Percentiles rank a stretch among this genome's conserved stretches.
These are phyloP conservation scores for Epichloe scottii DNA, from an alignment of 2,329 filamentous ascomycete species.

Conservation along the genomic window DNA sequence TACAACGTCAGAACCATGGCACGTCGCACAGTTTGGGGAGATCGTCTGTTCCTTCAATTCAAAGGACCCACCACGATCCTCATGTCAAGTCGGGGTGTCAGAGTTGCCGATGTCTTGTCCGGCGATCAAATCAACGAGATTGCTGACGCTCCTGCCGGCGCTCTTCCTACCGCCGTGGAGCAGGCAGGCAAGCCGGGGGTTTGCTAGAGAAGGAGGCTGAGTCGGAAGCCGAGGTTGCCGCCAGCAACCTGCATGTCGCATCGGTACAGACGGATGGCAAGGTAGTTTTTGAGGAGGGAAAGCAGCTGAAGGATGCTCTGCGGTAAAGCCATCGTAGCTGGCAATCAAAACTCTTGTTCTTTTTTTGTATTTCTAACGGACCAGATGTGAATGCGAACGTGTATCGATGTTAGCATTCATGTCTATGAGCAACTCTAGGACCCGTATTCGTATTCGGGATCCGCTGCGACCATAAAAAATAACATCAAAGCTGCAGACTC, in stretches of 20 bases:
- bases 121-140: slow-evolving; percentile 79
- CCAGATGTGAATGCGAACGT: not conserved
- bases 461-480: no score
- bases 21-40: slow-evolving; percentile 81
- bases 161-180: slow-evolving; percentile 47
- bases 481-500: not conserved
- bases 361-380: not conserved
- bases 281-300: slow-evolving; percentile 51
- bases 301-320: slow-evolving; percentile 44
- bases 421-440: not conserved
- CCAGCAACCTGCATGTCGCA: slow-evolving; percentile 41
- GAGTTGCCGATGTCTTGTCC: slow-evolving; percentile 66
- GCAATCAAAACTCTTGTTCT: no score
- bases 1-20: slow-evolving; percentile 64
- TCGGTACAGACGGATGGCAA: slow-evolving; percentile 48
- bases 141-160: slow-evolving; percentile 66
- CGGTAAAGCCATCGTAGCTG: slow-evolving; percentile 16
- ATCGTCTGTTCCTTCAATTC: slow-evolving; percentile 84
- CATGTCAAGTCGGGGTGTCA: slow-evolving; percentile 74
- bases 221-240: slow-evolving; percentile 21
- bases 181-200: slow-evolving; percentile 25
- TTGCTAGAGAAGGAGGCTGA: slow-evolving; percentile 9
- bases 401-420: not conserved
- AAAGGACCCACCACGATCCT: slow-evolving; percentile 75
- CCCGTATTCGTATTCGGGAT: no score